Conservation (phyloP, 2,329 filamentous ascomycete species). For the Allantophomopsis lycopodina region DNA sequence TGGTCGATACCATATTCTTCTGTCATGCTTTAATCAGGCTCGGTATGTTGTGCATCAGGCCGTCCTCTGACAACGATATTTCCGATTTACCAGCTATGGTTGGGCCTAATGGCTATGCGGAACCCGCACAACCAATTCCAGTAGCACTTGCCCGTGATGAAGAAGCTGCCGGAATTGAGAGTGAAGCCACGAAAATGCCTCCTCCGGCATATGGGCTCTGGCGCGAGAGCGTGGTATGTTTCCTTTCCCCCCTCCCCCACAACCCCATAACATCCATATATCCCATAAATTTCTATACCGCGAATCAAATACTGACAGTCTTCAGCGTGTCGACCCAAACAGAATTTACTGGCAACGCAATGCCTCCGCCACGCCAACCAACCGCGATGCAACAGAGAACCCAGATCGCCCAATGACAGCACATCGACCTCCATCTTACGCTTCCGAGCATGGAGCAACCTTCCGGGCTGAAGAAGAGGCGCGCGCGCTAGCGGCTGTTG, state of each 20-base stretch:
- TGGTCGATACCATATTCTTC: conserved; percentile 66
- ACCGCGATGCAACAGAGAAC: conserved; percentile 5
- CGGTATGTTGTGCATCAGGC: conserved; percentile 44
- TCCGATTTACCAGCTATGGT: conserved; percentile 29
- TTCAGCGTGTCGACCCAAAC: conserved; percentile 63
- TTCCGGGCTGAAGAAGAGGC: too few species aligned
- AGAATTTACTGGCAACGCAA: conserved; percentile 70
- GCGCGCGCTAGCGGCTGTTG: too few species aligned
- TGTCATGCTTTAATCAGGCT: conserved; percentile 65
- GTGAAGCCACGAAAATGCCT: conserved; percentile 39
- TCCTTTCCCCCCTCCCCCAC: too few species aligned
- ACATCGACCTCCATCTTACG: conserved; percentile 61
- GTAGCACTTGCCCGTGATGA: conserved; percentile 66
- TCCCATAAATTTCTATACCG: too few species aligned
- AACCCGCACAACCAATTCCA: conserved; percentile 61
- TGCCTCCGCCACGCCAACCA: conserved; percentile 18
- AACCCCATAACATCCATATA: too few species aligned
- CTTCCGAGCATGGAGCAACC: conserved; percentile 50
- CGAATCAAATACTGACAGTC: conserved; percentile 2
- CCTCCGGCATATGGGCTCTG: conserved; percentile 81
- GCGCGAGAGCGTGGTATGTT: conserved; percentile 69
- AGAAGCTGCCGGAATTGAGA: conserved; percentile 44
- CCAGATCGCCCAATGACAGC: conserved; percentile 12
- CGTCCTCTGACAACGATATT: conserved; percentile 17
- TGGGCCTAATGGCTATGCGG: conserved; percentile 49